Evolutionary conservation across 2,329 filamentous ascomycete species (phyloP).

Genomic region (Ophiosphaerella korrae): DNA sequence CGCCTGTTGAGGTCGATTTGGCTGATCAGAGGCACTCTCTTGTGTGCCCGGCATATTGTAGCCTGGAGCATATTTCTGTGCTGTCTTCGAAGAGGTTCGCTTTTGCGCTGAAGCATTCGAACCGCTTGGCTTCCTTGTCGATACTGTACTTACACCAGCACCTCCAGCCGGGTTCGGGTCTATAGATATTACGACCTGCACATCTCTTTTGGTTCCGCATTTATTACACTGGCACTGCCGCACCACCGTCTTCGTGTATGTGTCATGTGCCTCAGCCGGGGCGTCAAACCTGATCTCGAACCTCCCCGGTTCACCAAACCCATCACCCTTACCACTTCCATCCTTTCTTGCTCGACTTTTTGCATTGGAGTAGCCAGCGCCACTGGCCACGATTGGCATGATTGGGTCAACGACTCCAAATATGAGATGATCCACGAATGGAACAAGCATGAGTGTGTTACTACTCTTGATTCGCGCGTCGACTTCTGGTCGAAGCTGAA

Average conservation of each 20-base stretch:
- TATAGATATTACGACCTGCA: constrained; percentile 40
- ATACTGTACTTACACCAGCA: constrained; percentile 2
- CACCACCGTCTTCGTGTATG: constrained; percentile 37
- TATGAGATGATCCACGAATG: constrained; percentile 41
- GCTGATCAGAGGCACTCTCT: constrained; percentile 22
- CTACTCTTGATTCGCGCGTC: constrained; percentile 37
- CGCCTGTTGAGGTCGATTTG: constrained; percentile 18
- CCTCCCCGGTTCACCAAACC: constrained; percentile 35
- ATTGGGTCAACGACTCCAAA: constrained; percentile 43
- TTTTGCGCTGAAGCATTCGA: constrained; percentile 17
- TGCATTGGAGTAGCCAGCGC: constrained; percentile 36
- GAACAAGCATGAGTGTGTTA: constrained; percentile 42
- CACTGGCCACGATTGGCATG: constrained; percentile 39
- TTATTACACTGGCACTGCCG: constrained; percentile 44
- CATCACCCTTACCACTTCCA: constrained; percentile 9
- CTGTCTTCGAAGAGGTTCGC: constrained; percentile 19
- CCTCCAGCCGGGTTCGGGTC: constrained; percentile 34
- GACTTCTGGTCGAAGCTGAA: constrained; percentile 37
- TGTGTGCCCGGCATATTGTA: constrained; percentile 30
- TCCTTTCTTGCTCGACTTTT: constrained; percentile 22
- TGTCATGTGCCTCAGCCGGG: constrained; percentile 33
- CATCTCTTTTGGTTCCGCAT: constrained; percentile 43
- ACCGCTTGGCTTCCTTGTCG: constrained; percentile 17
- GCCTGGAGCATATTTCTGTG: constrained; percentile 33
- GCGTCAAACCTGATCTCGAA: constrained; percentile 45